Conservation (phyloP, 257 asterid species). For the Capsicum baccatum region DNA sequence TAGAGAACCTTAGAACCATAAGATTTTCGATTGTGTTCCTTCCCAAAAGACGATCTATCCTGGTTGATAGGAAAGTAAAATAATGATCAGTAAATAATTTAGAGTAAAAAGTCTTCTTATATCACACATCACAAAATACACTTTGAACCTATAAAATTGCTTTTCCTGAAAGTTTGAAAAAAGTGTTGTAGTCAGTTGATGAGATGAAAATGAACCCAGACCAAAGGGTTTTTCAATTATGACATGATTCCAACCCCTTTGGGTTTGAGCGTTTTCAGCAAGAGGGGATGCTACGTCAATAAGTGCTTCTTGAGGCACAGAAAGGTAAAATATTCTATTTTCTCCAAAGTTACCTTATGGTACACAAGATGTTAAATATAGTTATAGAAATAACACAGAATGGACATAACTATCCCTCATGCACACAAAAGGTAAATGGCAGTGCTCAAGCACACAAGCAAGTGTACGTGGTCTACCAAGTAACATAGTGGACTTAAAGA, state of each 20-base stretch:
- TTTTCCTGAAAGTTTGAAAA: slow-evolving; percentile 51
- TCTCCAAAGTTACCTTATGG: slow-evolving; percentile 47
- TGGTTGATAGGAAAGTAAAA: slow-evolving; percentile 34
- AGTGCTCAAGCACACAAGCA: too few relatives aligned
- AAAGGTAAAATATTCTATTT: slow-evolving; percentile 60
- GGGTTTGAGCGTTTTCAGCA: slow-evolving; percentile 51
- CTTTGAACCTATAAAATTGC: slow-evolving; percentile 52
- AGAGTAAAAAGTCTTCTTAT: slow-evolving; percentile 4
- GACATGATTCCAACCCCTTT: slow-evolving; percentile 60
- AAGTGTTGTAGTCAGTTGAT: slow-evolving; percentile 46
- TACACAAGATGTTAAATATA: slow-evolving; percentile 32
- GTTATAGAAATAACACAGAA: slow-evolving; percentile 28
- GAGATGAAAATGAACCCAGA: slow-evolving; percentile 47
- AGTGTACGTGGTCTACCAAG: too few relatives aligned
- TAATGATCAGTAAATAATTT: background rate
- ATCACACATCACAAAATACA: background rate
- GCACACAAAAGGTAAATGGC: background rate
- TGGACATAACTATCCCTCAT: background rate
- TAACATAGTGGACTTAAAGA: too few relatives aligned
- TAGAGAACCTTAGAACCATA: slow-evolving; percentile 57
- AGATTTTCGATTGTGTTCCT: slow-evolving; percentile 64
- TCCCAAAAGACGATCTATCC: slow-evolving; percentile 64
- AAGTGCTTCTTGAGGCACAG: slow-evolving; percentile 58
- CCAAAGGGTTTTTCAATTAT: slow-evolving; percentile 61
- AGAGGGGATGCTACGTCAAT: slow-evolving; percentile 50